These are phyloP conservation scores for Exophiala alcalophila DNA, from an alignment of 2,329 filamentous ascomycete species.

Conservation along the genomic window DNA sequence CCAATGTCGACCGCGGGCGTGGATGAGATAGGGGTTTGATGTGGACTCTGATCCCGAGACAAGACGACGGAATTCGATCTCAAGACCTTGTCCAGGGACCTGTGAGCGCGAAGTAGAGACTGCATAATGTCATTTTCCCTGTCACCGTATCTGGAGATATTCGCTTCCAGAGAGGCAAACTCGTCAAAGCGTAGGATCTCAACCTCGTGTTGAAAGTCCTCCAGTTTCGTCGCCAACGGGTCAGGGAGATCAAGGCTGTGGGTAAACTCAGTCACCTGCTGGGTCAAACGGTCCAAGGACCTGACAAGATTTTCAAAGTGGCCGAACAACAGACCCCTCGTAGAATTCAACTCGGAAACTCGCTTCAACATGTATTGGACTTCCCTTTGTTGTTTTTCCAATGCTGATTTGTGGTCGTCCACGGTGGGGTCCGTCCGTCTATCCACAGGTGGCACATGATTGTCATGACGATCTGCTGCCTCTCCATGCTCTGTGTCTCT, in stretches of 20 bases:
- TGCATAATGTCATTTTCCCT: conserved; percentile 12
- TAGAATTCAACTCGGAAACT: conserved; percentile 8
- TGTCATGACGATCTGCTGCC: neutral
- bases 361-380: conserved; percentile 1
- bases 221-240: neutral
- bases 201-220: conserved; percentile 1
- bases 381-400: neutral
- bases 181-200: neutral
- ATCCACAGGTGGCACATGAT: neutral
- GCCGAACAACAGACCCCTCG: conserved; percentile 3
- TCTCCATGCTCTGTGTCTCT: neutral
- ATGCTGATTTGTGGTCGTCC: conserved; percentile 1
- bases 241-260: conserved; percentile 2
- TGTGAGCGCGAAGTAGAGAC: conserved; percentile 3
- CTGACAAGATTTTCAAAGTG: neutral
- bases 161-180: conserved; percentile 6
- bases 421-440: neutral
- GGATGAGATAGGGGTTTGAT: too few species aligned
- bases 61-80: neutral
- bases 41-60: too few species aligned
- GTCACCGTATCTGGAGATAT: neutral
- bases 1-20: neutral
- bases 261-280: neutral
- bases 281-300: conserved; percentile 5
- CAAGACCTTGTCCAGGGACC: conserved; percentile 5